These are phyloP conservation scores for Globomyces pollinis-pini DNA, from an alignment of 192 early-diverging fungal species.

Conservation along the genomic window DNA sequence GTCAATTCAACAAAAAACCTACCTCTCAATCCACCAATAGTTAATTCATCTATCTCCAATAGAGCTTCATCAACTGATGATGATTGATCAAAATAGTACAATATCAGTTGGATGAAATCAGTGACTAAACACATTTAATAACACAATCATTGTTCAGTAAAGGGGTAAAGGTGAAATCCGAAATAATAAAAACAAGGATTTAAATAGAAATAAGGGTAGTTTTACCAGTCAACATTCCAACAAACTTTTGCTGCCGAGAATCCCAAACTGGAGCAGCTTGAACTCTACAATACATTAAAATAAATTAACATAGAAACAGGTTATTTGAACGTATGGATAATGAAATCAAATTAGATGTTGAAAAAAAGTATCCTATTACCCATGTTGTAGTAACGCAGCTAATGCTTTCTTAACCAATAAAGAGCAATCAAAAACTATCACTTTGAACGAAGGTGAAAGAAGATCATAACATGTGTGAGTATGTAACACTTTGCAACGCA, in stretches of 20 bases:
- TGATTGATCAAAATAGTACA: conserved; percentile 72
- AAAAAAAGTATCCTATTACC: conserved; percentile 55
- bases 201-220: not conserved
- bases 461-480: conserved; percentile 81
- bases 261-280: conserved; percentile 93
- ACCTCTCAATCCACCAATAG: conserved; percentile 63
- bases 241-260: conserved; percentile 66
- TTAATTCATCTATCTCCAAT: conserved; percentile 76
- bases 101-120: conserved; percentile 90
- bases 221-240: conserved; percentile 82
- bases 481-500: too few species aligned
- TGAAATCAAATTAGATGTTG: too few species aligned
- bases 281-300: too few species aligned
- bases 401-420: conserved; percentile 89
- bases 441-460: conserved; percentile 77
- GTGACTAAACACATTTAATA: conserved; percentile 58
- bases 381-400: conserved; percentile 85
- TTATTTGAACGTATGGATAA: not conserved
- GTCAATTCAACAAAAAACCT: conserved; percentile 2
- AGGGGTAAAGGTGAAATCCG: conserved; percentile 2
- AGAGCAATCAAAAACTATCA: conserved; percentile 86
- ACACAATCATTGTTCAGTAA: conserved; percentile 5
- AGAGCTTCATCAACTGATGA: conserved; percentile 69
- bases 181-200: not conserved
- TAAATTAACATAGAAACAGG: conserved; percentile 35